Conservation (phyloP, 305 asterid species). For the Fraxinus velutina region DNA sequence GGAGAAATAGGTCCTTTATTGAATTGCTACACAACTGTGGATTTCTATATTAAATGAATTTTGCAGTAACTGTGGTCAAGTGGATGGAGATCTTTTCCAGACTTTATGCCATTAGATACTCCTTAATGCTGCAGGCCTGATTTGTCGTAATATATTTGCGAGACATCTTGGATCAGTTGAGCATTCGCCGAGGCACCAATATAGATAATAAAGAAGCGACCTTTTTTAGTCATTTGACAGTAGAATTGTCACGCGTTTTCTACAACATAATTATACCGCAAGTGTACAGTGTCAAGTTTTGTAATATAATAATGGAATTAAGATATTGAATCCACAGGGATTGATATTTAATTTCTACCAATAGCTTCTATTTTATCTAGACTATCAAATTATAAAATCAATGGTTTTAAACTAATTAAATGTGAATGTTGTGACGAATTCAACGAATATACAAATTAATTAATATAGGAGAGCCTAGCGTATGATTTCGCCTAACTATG, state of each 20-base stretch:
- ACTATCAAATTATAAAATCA: not conserved
- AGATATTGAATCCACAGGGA: not conserved
- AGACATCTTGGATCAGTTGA: constrained; percentile 9
- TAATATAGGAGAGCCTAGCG: not conserved
- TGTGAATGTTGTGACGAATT: not conserved
- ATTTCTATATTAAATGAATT: not conserved
- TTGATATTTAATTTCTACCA: not conserved
- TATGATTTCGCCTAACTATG: not conserved
- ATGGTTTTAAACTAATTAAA: not conserved
- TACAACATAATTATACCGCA: not conserved
- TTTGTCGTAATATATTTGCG: not conserved
- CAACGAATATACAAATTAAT: not conserved
- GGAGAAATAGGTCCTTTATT: not conserved
- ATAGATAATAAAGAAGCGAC: not conserved
- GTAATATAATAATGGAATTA: not conserved
- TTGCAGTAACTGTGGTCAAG: constrained; percentile 5
- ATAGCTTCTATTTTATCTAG: not conserved
- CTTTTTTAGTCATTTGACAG: not conserved
- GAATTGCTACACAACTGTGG: not conserved
- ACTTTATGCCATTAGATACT: constrained; percentile 8
- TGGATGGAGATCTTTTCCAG: constrained; percentile 13
- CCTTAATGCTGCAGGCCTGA: constrained; percentile 14
- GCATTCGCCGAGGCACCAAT: constrained; percentile 1
- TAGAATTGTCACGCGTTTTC: not conserved
- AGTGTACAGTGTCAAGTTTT: not conserved